Conservation (phyloP, 108 stramenopile species). For the Fistulifera pelliculosa region DNA sequence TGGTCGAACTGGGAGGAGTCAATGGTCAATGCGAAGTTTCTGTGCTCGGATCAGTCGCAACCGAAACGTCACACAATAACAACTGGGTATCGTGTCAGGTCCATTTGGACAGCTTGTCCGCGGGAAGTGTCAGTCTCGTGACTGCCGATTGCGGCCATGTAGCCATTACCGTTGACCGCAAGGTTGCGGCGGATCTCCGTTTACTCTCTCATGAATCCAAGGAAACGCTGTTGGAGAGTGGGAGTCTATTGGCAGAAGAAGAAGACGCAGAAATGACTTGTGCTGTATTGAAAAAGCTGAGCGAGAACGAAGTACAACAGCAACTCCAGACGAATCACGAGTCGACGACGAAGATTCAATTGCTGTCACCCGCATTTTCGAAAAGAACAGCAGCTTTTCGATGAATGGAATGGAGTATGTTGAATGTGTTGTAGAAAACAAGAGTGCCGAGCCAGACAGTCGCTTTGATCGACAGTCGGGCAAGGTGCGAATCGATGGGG, state of each 20-base stretch:
- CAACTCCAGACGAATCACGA: slow-evolving; percentile 14
- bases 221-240: slow-evolving; percentile 11
- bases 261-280: slow-evolving; percentile 17
- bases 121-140: slow-evolving; percentile 58
- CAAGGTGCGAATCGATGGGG: slow-evolving; percentile 75
- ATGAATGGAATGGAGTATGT: slow-evolving; percentile 27
- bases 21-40: slow-evolving; percentile 78
- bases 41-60: not conserved
- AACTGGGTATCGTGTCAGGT: slow-evolving; percentile 30
- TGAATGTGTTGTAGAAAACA: slow-evolving; percentile 64
- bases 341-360: slow-evolving; percentile 10
- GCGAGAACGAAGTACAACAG: not conserved
- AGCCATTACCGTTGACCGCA: slow-evolving; percentile 71
- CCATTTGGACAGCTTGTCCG: slow-evolving; percentile 72
- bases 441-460: slow-evolving; percentile 80
- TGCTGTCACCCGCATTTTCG: not conserved
- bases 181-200: slow-evolving; percentile 70
- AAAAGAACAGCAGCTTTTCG: slow-evolving; percentile 4
- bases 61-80: not conserved
- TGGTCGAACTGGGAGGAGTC: slow-evolving; percentile 78
- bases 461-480: slow-evolving; percentile 63
- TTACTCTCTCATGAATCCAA: slow-evolving; percentile 26
- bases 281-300: slow-evolving; percentile 4
- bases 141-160: slow-evolving; percentile 32
- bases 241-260: slow-evolving; percentile 32